Evolutionary conservation across 139 green algal species (phyloP).

Genomic region (Ulvella scutata): DNA sequence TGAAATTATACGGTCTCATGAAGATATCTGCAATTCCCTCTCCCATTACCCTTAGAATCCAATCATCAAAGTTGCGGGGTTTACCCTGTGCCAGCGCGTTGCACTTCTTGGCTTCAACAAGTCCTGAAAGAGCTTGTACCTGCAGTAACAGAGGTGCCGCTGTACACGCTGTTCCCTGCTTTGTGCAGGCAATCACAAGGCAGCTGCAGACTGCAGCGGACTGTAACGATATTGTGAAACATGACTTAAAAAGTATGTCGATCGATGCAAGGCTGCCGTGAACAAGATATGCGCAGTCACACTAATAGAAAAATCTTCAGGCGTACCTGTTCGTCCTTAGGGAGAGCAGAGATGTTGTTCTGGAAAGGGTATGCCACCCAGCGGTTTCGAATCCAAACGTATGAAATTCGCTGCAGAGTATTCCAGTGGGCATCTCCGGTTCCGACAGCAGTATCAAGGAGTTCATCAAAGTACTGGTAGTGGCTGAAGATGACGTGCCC

Average conservation of each 20-base stretch:
- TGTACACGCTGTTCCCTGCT: too few species aligned
- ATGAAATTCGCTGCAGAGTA: conserved; percentile 66
- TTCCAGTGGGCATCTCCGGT: conserved; percentile 60
- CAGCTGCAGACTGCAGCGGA: too few species aligned
- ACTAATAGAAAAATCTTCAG: too few species aligned
- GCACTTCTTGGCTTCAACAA: conserved; percentile 69
- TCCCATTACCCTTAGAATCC: conserved; percentile 79
- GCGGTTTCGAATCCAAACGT: conserved; percentile 68
- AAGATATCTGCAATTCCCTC: conserved; percentile 78
- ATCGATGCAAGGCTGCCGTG: background rate
- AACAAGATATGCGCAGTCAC: too few species aligned
- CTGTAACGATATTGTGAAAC: too few species aligned
- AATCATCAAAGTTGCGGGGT: conserved; percentile 85
- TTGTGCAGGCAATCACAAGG: too few species aligned
- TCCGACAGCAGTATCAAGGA: conserved; percentile 31
- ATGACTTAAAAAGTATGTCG: conserved; percentile 20
- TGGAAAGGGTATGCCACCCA: conserved; percentile 89
- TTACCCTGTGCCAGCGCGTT: conserved; percentile 41
- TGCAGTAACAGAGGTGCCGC: conserved; percentile 21
- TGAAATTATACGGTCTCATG: conserved; percentile 95
- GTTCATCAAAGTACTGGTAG: conserved; percentile 86
- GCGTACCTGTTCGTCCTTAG: conserved; percentile 71
- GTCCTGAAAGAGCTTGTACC: conserved; percentile 60
- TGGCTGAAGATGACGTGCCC: conserved; percentile 87
- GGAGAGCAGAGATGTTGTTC: conserved; percentile 76